phyloP scores from a whole-genome alignment of 2,329 filamentous ascomycete species.

The Botryotinia convoluta region DNA sequence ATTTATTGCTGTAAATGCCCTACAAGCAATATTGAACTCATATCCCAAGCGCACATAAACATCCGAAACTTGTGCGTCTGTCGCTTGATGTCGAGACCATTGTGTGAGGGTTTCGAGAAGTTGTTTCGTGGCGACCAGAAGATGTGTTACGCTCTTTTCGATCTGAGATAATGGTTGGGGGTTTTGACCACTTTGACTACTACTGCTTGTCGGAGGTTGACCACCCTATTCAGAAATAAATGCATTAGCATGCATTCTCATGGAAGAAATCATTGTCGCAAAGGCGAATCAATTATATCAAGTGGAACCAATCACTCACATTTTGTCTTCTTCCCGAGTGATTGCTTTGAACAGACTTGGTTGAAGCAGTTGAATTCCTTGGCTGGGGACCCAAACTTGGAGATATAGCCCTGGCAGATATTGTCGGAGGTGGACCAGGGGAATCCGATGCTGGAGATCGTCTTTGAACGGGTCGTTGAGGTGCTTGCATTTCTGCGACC shows the following conservation, averaged over 20 bases:
- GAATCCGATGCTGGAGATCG: conserved; percentile 63
- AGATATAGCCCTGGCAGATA: conserved; percentile 58
- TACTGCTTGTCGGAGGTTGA: conserved; percentile 25
- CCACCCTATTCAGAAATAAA: conserved; percentile 22
- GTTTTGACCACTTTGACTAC: conserved; percentile 28
- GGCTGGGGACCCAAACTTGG: conserved; percentile 53
- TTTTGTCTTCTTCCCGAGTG: conserved; percentile 53
- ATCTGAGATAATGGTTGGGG: conserved; percentile 72
- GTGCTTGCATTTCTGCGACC: conserved; percentile 48
- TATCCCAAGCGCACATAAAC: conserved; percentile 97
- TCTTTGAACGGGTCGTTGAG: conserved; percentile 56
- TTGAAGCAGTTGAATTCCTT: conserved; percentile 64
- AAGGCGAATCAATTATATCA: neutral
- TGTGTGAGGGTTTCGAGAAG: conserved; percentile 94
- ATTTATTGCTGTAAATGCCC: conserved; percentile 93
- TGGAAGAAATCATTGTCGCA: neutral
- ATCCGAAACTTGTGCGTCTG: conserved; percentile 93
- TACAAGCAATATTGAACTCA: conserved; percentile 98
- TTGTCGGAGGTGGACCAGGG: conserved; percentile 52
- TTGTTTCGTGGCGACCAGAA: conserved; percentile 96
- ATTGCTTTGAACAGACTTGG: conserved; percentile 52
- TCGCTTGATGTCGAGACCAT: conserved; percentile 91
- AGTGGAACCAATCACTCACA: conserved; percentile 48
- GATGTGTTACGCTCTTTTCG: conserved; percentile 97
- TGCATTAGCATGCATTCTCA: conserved; percentile 16